Evolutionary conservation across 1,139 yeast species (phyloP), one percentile per base, ranked within the genome.

Genomic region (Tardiomyces blankii): DNA sequence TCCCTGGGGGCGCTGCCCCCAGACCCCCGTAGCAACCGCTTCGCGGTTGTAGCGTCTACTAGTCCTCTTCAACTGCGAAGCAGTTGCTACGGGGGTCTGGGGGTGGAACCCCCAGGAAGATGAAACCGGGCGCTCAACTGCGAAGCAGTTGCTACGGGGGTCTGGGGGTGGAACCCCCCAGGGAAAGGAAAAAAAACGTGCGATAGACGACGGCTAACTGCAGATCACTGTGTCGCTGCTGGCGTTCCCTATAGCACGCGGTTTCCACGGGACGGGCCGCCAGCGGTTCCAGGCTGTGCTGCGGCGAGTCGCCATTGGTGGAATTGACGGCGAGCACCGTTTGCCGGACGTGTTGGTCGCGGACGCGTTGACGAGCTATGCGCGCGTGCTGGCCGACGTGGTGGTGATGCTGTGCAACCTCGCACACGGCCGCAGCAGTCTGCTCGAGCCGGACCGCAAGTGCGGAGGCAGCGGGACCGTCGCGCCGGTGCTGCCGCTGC

Each of bases 231-330:
- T 62, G 18, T 52, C 55, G 5, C 51, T 60, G 12, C 48, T 67
- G 12, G 35, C 66, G 19, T 51, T 48, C 27, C 60, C 61, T 7
- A 12, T 54, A 62, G 40, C 42, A 56, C 87, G 93, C 5, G 66
- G 69, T 11, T 75, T 83, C 49, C 79, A 82, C 53, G 54, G 64
- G 23, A 70, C 73, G 2, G 52, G 58, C 38, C 69, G 96, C 57
- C 78, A 85, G 27, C 83, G 18, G 4, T 35, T 14, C 19, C 85
- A 48, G 95, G 88, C 38, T 44, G 82, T 91, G 1, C 85, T 95
- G 0, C 87, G 82, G 58, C 69, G 84, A 12, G 82, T 80, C 60
- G 85, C 87, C 0, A 56, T 85, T 45, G 80, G 83, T 46, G 38
- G 38, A 3, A 14, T 41, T 5, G 38, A 41, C 18, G 19, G 38